Percentiles rank a stretch among this genome's conserved stretches.
Evolutionary conservation across 208 protist genomes (phyloP).

Genomic region (Trypanosoma congolense): DNA sequence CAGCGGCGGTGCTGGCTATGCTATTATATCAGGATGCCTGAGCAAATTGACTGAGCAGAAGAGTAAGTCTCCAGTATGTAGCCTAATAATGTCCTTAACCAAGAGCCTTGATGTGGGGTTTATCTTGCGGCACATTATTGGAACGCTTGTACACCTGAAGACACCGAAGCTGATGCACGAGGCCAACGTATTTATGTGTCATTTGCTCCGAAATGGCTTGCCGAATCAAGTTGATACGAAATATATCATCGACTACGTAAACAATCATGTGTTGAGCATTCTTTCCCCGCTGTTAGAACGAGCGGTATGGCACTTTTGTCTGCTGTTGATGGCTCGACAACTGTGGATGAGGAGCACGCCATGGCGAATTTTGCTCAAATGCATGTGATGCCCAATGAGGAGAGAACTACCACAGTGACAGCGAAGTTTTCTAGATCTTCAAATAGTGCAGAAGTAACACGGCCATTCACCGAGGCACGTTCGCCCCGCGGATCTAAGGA

Average conservation of each 20-base stretch:
- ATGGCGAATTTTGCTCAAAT: too few species aligned
- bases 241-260: conserved; percentile 60
- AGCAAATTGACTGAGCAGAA: conserved; percentile 70
- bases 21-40: conserved; percentile 57
- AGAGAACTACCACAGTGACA: too few species aligned
- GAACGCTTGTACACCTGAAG: conserved; percentile 35
- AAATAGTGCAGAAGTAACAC: too few species aligned
- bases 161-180: conserved; percentile 73
- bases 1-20: conserved; percentile 53
- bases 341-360: too few species aligned
- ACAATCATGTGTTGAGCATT: conserved; percentile 53
- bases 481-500: too few species aligned
- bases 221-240: conserved; percentile 32
- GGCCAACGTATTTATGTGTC: conserved; percentile 59
- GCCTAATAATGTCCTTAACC: conserved; percentile 40
- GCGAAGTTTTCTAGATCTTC: too few species aligned
- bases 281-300: conserved; percentile 30
- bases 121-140: conserved; percentile 67
- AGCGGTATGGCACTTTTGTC: conserved; percentile 45
- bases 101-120: conserved; percentile 45
- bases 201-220: conserved; percentile 27
- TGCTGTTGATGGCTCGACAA: too few species aligned
- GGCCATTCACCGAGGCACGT: too few species aligned
- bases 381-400: too few species aligned
- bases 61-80: conserved; percentile 41